Base-by-base conservation (phyloP, 2,329 filamentous ascomycete species). In the Cladophialophora exuberans region DNA sequence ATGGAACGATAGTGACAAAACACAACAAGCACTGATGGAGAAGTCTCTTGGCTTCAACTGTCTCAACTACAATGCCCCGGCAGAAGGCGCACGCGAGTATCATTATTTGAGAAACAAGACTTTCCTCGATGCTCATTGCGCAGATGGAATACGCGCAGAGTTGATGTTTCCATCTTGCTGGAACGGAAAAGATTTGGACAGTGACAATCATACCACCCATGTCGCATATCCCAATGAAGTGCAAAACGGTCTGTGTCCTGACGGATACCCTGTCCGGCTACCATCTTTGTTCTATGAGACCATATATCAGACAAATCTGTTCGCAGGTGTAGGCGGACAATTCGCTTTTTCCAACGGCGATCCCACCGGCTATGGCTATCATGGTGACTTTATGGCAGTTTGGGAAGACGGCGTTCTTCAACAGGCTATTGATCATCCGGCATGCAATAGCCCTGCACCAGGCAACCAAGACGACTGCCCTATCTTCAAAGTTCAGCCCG, bases 41-140 rank as follows among this genome's bases (percentile, higher is more conserved):
- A 90, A 92, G 59, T 90, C 92, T 7, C 65, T 97, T 23, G 93
- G 94, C 3, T 96, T 96, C 82, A 97, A 97, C 79, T 97, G 94
- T 73, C 76, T 99, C 57, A 86, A 97, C 82, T 97, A 97, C 69
- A 66, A 65, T 26, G 65, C 65, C 15, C 54, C 72, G 0, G 77
- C 88, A 2, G 91, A 96, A 71, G 80, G 81, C 1, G 88, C 91
- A 11, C 80, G 96, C 30, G 88, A 84, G 71, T 90, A 92, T 62
- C 92, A 96, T 72, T 85, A 83, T 69, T 66, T 97, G 64, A 92
- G 93, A 0, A 82, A 87, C 65, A 95, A 96, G 79, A 73, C 74
- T 0, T 95, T 83, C 68, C 79, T 96, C 30, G 91, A 97, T 67
- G 80, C 79, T 51, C 85, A 93, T 73, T 97, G 93, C 74, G 73